Evolutionary conservation across 2,329 filamentous ascomycete genomes (phyloP), one percentile per base, ranked within the genome.

Genomic region (Ploettnerulaceae sp.): DNA sequence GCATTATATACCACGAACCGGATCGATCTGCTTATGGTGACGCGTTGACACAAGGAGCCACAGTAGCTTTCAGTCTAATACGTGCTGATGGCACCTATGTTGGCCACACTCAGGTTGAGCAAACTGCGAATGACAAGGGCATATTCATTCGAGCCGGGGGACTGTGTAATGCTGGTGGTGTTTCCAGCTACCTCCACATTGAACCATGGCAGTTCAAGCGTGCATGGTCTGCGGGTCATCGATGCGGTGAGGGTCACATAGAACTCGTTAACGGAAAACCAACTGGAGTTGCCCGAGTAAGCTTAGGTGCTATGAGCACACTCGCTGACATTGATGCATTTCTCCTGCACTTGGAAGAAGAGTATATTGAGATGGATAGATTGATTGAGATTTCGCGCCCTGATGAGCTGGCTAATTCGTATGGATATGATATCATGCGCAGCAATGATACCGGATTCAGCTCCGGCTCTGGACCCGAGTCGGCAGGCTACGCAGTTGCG

Each of bases 251-350:
- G 44, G 85, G 88, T n/a, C 82, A 85, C 57, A 29, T 55, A 4
- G 57, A 61, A 25, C 73, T 94, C 28, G 79, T 94, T 54, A 75
- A 79, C 34, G 90, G 88, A 14, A 94, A 89, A 59, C 89, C 93
- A 2, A 95, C 88, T 0, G 91, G 91, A 1, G 81, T 94, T 34
- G 79, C 96, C 45, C 79, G 91, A 50, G 80, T 83, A 31, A 96
- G 90, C 58, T 67, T 97, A 0, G 91, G 91, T 3, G 87, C 90
- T 0, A 95, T 95, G 87, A 95, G 86, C 60, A 91, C 81, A 8
- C 61, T 78, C 24, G 70, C 72, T 6, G 91, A 98, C 62, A 79
- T 95, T 9, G 72, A 82, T 29, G 71, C 66, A 7, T 86, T 97
- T 41, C 55, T 91, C 20, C 66, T 68, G 0, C 94, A 95, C 57